Percentiles rank a stretch among this genome's conserved stretches.
Conservation (phyloP, 1,284 basidiomycete species). For the Tylopilus sp. region DNA sequence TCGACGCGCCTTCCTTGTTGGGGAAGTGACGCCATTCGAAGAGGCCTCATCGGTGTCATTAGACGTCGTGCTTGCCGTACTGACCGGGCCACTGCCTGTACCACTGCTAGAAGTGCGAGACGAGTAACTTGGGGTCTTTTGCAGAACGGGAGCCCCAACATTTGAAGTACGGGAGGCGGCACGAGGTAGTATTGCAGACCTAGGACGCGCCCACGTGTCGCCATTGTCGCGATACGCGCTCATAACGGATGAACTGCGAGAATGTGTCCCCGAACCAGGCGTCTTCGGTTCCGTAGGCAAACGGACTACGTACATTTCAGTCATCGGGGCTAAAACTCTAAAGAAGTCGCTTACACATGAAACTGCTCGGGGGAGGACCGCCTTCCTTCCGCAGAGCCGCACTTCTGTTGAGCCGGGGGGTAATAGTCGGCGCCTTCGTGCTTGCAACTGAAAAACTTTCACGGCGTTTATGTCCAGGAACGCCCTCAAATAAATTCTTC, state of each 20-base stretch:
- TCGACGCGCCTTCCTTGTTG: constrained; percentile 48
- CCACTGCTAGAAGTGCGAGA: constrained; percentile 44
- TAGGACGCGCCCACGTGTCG: constrained; percentile 27
- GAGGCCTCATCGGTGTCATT: constrained; percentile 28
- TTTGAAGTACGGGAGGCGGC: constrained; percentile 38
- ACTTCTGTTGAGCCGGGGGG: constrained; percentile 76
- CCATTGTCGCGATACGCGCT: constrained; percentile 37
- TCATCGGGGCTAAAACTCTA: not conserved
- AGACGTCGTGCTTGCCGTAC: constrained; percentile 35
- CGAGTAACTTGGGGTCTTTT: constrained; percentile 32
- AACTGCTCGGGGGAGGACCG: constrained; percentile 67
- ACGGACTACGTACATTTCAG: constrained; percentile 50
- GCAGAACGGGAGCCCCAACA: constrained; percentile 9
- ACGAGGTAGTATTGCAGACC: constrained; percentile 38
- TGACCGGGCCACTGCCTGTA: constrained; percentile 39
- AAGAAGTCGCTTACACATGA: constrained; percentile 62
- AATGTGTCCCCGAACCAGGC: constrained; percentile 49
- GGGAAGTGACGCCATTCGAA: constrained; percentile 28
- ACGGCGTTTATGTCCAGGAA: constrained; percentile 84
- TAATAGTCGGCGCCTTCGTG: constrained; percentile 66
- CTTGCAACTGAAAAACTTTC: constrained; percentile 79
- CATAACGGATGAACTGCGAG: constrained; percentile 53
- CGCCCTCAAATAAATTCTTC: constrained; percentile 72
- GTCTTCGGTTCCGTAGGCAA: constrained; percentile 51
- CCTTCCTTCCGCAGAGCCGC: constrained; percentile 68